Evolutionary conservation across 495 filamentous ascomycete species (phyloP), one percentile per base, ranked within the genome.

Genomic region (Neurospora hispaniola): DNA sequence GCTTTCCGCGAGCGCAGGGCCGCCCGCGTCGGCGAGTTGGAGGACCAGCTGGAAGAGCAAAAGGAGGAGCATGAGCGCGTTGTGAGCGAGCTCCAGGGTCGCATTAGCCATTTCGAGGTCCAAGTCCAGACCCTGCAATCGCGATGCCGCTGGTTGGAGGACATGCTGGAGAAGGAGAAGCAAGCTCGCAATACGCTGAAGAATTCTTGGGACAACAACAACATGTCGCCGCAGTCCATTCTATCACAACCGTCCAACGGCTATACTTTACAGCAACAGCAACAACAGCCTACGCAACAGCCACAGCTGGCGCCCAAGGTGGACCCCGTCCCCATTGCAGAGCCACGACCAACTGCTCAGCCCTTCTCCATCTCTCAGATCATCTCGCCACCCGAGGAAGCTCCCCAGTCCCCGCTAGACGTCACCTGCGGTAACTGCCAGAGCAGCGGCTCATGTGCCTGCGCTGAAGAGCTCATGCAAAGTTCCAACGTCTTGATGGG

Each of bases 1-100:
- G 93, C 92, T 3, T 97, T 97, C 78, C 87, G 94, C n/a, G 94
- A 98, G 80, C 84, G 94, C 42, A 85, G 93, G 73, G 93, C 93
- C 3, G 92, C 92, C 14, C 90, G 91, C 31, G 93, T 96, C 5
- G 92, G 91, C 59, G 94, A 96, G 80, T 85, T 96, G 31, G 94
- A 96, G 79, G 92, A 96, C 73, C 89, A 93, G 78, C 86, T 96
- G 35, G 92, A 92, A 66, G 86, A 91, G 75, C 82, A 85, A 69
- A 85, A 85, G 74, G 82, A 84, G 20, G 82, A 84, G 16, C 81
- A 87, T 3, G 85, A 85, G 5, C 81, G 82, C 10, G 72, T 74
- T 12, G 85, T 89, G 43, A 81, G 79, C 62, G 81, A 85, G 41
- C 44, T 88, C 43, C 83, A 78, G 72, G 81, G 86, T 20, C 81